Percentiles rank a stretch among this genome's conserved stretches.
Evolutionary conservation across 352 stramenopile genomes (phyloP).

Genomic region (Pythium aquatile): DNA sequence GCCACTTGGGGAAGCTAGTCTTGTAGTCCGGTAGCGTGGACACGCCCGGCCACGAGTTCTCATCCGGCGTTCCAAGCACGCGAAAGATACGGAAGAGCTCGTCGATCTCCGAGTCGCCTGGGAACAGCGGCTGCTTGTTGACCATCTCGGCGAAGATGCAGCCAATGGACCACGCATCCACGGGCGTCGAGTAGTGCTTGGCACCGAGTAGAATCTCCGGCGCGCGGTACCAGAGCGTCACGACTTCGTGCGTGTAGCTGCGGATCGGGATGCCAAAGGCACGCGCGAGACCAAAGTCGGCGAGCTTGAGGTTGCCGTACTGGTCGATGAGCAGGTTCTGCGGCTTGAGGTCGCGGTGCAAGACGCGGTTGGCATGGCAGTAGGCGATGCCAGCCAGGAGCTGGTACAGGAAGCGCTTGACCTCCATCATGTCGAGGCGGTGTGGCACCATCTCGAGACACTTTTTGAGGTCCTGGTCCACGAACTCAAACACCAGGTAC

Average conservation of each 20-base stretch:
- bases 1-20: conserved; percentile 97
- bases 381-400: conserved; percentile 86
- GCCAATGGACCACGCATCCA: conserved; percentile 93
- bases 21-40: conserved; percentile 98
- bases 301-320: conserved; percentile 89
- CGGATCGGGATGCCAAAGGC: conserved; percentile 85
- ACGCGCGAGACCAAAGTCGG: conserved; percentile 91
- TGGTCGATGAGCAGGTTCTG: conserved; percentile 94
- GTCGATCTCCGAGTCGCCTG: conserved; percentile 98
- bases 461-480: conserved; percentile 87
- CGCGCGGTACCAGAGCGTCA: conserved; percentile 96
- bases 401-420: conserved; percentile 88
- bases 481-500: conserved; percentile 87
- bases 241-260: conserved; percentile 93
- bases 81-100: conserved; percentile 99
- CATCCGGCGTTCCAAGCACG: conserved; percentile 96
- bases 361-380: conserved; percentile 95
- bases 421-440: conserved; percentile 76
- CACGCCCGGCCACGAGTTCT: conserved; percentile 96
- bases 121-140: conserved; percentile 87
- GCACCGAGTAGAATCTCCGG: conserved; percentile 93
- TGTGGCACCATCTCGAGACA: conserved; percentile 92
- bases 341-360: conserved; percentile 98
- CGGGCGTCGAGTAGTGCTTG: conserved; percentile 92
- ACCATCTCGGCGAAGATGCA: conserved; percentile 96